Evolutionary conservation across 2,329 filamentous ascomycete species (phyloP).

Genomic region (Lomentospora prolificans): DNA sequence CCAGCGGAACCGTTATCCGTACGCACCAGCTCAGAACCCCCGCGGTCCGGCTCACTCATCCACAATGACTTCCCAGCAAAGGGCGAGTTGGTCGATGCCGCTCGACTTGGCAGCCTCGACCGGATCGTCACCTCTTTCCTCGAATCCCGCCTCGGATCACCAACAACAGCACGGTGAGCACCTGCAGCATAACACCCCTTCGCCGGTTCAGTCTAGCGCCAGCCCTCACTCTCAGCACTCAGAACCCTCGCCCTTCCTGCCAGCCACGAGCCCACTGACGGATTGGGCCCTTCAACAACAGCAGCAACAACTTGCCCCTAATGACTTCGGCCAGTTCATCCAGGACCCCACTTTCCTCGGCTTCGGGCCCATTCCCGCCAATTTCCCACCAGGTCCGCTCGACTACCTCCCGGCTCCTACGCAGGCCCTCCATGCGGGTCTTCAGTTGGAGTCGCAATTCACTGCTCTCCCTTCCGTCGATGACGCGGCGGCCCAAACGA

Average conservation of each 20-base stretch:
- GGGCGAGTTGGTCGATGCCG: constrained; percentile 38
- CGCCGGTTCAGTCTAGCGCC: constrained; percentile 38
- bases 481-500: constrained; percentile 39
- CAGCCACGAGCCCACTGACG: constrained; percentile 40
- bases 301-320: constrained; percentile 28
- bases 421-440: constrained; percentile 52
- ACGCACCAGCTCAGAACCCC: constrained; percentile 22
- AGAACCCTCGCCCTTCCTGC: constrained; percentile 46
- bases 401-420: constrained; percentile 54
- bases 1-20: constrained; percentile 45
- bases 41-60: constrained; percentile 18
- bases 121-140: constrained; percentile 33
- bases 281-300: constrained; percentile 54
- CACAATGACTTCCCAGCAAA: constrained; percentile 24
- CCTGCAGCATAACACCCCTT: constrained; percentile 29
- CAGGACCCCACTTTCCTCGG: constrained; percentile 48
- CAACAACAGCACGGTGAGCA: constrained; percentile 9
- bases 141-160: constrained; percentile 36
- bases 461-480: constrained; percentile 46
- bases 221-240: constrained; percentile 43
- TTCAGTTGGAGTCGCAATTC: constrained; percentile 51
- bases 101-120: constrained; percentile 39
- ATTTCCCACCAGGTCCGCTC: constrained; percentile 45
- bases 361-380: constrained; percentile 41
- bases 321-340: constrained; percentile 30